Conservation (phyloP, 257 asterid genomes). For the Eustoma russellianum region DNA sequence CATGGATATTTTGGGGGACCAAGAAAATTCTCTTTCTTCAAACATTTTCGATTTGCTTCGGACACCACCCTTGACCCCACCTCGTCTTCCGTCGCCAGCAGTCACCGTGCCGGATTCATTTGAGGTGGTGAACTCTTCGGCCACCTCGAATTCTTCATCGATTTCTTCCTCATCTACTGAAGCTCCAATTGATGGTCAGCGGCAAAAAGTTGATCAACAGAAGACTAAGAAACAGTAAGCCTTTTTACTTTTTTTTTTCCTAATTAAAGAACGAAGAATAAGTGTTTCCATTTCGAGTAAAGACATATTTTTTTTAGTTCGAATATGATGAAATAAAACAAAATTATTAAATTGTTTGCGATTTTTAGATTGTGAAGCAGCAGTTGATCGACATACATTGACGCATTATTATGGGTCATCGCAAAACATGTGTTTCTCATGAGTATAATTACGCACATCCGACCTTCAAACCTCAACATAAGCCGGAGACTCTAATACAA, state of each 20-base stretch:
- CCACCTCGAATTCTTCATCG: conserved; percentile 27
- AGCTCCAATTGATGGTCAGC: conserved; percentile 33
- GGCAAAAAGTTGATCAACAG: conserved; percentile 20
- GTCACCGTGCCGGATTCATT: conserved; percentile 11
- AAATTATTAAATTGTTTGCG: no score
- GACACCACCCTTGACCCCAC: background rate
- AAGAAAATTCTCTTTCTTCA: conserved; percentile 12
- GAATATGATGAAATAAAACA: background rate
- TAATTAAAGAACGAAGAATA: no score
- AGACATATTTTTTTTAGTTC: conserved; percentile 3
- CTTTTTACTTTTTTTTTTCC: no score
- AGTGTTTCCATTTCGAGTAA: no score
- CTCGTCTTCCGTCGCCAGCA: background rate
- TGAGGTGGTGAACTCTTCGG: conserved; percentile 22
- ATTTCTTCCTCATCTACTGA: conserved; percentile 64
- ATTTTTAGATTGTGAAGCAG: no score
- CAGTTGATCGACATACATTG: no score
- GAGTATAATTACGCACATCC: no score
- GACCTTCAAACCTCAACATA: no score
- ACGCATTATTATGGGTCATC: no score
- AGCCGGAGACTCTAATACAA: no score
- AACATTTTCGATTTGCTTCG: conserved; percentile 13
- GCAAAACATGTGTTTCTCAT: no score
- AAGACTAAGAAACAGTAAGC: conserved; percentile 45
- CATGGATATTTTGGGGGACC: conserved; percentile 16